Base-by-base conservation (phyloP, 768 basidiomycete genomes). In the Panaeolus cyanescens region DNA sequence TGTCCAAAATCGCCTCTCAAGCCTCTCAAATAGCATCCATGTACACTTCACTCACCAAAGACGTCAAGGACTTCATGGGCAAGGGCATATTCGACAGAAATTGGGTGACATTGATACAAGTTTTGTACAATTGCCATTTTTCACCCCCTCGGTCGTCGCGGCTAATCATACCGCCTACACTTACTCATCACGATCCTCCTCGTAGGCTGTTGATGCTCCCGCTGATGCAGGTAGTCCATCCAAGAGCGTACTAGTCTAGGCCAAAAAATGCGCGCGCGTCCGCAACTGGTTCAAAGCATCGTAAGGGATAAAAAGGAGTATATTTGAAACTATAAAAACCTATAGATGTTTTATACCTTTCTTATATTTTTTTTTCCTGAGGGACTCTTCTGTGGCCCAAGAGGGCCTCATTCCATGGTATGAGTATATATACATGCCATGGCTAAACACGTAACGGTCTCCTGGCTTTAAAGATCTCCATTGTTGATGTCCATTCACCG, bases 71-170 rank as follows among this genome's bases (percentile, higher is more conserved):
- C 68, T 98, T 97, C 68, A 90, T 94, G 82, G 95, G 93, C 4
- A 97, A 97, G 73, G 94, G 95, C 2, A 91, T 99, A 59, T 92
- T 99, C 72, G 95, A 98, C 70, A 77, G 95, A 28, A 94, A 95
- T 67, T 99, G 96, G 96, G 83, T 96, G 5, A 90, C 88, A 1
- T 75, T 99, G 19, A 75, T 96, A 36, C 91, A 93, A 81, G 93
- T 90, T 67, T 32, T 78, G 72, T 6, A 56, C 25, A 7, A 28
- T 15, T 65, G 37, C 53, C 25, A 10, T 28, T 50, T 50, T 50
- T 50, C 45, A 30, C 12, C 45, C n/a, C n/a, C n/a, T n/a, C 45
- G 22, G 45, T 15, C 45, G 39, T 30, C 17, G 45, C 15, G 22
- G n/a, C n/a, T n/a, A n/a, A n/a, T n/a, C n/a, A n/a, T n/a, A n/a